Percentiles rank a stretch among this genome's conserved stretches.
phyloP scores from a whole-genome alignment of 23 red algal genomes.

The Gracilariopsis chorda region DNA sequence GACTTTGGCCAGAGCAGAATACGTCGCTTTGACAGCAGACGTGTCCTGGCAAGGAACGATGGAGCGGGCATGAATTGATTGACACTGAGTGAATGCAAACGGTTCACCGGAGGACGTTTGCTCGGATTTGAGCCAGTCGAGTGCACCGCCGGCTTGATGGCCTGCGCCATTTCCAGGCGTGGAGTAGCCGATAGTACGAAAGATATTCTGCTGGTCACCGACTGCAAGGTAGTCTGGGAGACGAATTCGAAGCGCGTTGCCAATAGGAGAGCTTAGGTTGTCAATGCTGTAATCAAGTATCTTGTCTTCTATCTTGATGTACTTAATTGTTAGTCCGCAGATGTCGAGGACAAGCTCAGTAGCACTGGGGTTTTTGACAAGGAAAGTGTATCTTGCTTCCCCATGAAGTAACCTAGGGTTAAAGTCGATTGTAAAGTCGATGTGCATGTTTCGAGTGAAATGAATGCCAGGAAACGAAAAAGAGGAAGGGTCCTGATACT shows the following conservation, averaged over 20 bases:
- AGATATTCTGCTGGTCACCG: not conserved
- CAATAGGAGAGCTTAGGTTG: not conserved
- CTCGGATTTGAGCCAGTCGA: conserved; percentile 42
- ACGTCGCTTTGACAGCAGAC: conserved; percentile 44
- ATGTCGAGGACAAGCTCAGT: conserved; percentile 6
- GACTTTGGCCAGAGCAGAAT: conserved; percentile 3
- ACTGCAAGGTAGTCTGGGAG: not conserved
- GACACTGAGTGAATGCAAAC: conserved; percentile 50
- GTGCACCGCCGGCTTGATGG: conserved; percentile 12
- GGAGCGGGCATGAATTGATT: conserved; percentile 62
- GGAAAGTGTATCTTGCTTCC: not conserved
- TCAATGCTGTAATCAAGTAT: not conserved
- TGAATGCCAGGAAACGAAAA: not conserved
- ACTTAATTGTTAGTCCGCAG: conserved; percentile 20
- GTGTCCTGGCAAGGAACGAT: conserved; percentile 69
- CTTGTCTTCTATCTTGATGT: not conserved
- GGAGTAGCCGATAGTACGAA: conserved; percentile 14
- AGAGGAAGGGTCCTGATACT: not conserved
- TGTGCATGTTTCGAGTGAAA: not conserved
- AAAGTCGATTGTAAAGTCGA: not conserved
- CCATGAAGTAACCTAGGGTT: not conserved
- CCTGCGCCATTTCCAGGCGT: conserved; percentile 24
- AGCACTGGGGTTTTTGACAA: not conserved
- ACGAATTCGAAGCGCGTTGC: not conserved
- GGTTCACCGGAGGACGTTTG: conserved; percentile 37